Conservation (phyloP, 2,329 filamentous ascomycete genomes). For the Scedosporium dehoogii region DNA sequence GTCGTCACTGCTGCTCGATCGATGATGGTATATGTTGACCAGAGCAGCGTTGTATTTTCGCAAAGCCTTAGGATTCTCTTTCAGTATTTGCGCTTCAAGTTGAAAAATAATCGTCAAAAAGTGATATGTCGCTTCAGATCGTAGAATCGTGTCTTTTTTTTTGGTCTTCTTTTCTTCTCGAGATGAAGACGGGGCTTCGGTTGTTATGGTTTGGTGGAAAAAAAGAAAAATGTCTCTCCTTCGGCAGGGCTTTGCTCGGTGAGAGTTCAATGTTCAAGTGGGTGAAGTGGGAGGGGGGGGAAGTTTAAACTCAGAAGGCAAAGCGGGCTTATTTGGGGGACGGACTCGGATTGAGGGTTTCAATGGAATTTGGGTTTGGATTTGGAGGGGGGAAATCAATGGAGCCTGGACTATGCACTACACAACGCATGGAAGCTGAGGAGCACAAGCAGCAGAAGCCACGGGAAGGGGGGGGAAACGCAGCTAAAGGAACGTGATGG, state of each 20-base stretch:
- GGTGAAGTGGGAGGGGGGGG: neutral
- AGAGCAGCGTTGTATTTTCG: too few relatives aligned
- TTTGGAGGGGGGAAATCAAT: neutral
- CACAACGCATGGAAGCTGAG: too few relatives aligned
- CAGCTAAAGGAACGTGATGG: neutral
- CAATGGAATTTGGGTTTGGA: neutral
- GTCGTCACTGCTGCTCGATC: neutral
- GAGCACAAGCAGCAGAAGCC: neutral
- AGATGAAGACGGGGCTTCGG: neutral
- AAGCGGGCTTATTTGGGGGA: neutral
- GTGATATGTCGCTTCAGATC: neutral
- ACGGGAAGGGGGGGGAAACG: neutral
- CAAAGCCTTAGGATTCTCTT: too few relatives aligned
- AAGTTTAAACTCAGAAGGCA: neutral
- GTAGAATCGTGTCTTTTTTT: neutral
- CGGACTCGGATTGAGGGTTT: neutral
- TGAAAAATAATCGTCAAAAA: too few relatives aligned
- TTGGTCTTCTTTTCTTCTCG: neutral
- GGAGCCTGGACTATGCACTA: neutral
- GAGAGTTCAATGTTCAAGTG: neutral
- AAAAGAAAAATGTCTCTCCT: neutral
- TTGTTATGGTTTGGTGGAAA: neutral
- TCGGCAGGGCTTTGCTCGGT: neutral
- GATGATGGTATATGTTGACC: too few relatives aligned
- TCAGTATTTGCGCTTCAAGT: too few relatives aligned